These are phyloP conservation scores for Leccinum subgranulosum DNA, from an alignment of 768 basidiomycete species.

Conservation along the genomic window DNA sequence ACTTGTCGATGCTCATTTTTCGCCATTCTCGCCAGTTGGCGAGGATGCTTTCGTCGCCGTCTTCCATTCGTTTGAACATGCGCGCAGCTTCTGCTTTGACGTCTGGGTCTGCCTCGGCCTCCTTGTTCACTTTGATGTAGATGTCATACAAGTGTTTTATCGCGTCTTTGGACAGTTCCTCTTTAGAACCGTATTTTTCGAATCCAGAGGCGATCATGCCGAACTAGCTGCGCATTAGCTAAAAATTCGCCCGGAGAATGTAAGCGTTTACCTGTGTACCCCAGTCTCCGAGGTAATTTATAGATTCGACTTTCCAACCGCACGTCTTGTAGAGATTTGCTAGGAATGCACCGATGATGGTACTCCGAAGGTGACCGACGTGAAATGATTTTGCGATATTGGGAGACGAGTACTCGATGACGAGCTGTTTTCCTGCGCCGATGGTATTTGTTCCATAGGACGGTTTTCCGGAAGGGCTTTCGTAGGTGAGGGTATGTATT, in stretches of 20 bases:
- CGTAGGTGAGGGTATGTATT: conserved; percentile 68
- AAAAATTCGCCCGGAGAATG: not conserved
- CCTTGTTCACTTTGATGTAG: conserved; percentile 92
- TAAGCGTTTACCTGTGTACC: conserved; percentile 78
- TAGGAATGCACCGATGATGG: conserved; percentile 98
- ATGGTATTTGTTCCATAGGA: conserved; percentile 80
- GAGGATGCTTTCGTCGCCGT: conserved; percentile 82
- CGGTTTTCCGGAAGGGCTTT: conserved; percentile 52
- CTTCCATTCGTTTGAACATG: conserved; percentile 95
- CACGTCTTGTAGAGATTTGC: conserved; percentile 87
- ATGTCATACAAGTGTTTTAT: conserved; percentile 95
- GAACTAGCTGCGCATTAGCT: conserved; percentile 44
- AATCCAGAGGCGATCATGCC: conserved; percentile 90
- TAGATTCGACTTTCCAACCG: conserved; percentile 86
- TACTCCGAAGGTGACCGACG: conserved; percentile 93
- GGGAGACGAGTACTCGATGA: conserved; percentile 93
- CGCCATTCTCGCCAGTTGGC: conserved; percentile 93
- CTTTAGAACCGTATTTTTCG: conserved; percentile 86
- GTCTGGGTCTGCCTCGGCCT: conserved; percentile 65
- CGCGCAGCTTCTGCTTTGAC: conserved; percentile 75
- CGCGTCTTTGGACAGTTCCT: conserved; percentile 79
- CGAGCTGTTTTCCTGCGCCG: conserved; percentile 76
- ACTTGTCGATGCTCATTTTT: conserved; percentile 85
- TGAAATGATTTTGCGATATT: conserved; percentile 99
- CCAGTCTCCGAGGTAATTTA: conserved; percentile 99